Base-by-base conservation (phyloP, 805 yeast species). In the Yarrowia bubula region DNA sequence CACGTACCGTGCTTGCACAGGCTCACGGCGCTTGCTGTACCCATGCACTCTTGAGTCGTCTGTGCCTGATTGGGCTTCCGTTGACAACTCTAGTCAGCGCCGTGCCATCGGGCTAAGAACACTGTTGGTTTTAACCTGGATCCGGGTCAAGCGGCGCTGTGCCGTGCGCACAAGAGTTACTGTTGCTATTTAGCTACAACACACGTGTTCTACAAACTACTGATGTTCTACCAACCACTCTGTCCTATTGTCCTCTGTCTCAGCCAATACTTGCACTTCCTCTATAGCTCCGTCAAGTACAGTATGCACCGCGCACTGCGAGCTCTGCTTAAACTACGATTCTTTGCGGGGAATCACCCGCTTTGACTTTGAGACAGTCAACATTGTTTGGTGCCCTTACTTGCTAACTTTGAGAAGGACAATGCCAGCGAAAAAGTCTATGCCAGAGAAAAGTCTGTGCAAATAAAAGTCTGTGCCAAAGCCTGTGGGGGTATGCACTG, bases 331-430 rank as follows among this genome's bases (percentile, higher is more conserved):
- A 47, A 47, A 17, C 53, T 47, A 46, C 51, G 22, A 31, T 32
- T 46, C 51, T 32, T 47, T 47, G 53, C 53, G 53, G 53, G 53
- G 53, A 47, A 47, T 47, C 38, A 7, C 28, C n/a, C 53, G 38
- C 53, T 47, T 47, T 28, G 53, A 15, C 38, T 47, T 32, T 47
- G 53, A 47, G 53, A 47, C 53, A 47, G 51, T 32, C 39, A 47
- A 47, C 53, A 47, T 47, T 47, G 53, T 47, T 31, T 32, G 37
- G 37, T 10, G 53, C 47, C 47, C 47, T 43, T 22, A 46, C 50
- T 46, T 46, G 50, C 50, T 46, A 31, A 46, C 50, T n/a, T n/a
- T 46, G 37, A 9, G 15, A 4, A 5, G 18, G 47, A 13, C 37
- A 46, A 44, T 44, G 35, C 31, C 8, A 22, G 5, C 3, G n/a